Evolutionary conservation across 805 yeast genomes (phyloP), one percentile per base, ranked within the genome.

Genomic region (Spathaspora passalidarum): DNA sequence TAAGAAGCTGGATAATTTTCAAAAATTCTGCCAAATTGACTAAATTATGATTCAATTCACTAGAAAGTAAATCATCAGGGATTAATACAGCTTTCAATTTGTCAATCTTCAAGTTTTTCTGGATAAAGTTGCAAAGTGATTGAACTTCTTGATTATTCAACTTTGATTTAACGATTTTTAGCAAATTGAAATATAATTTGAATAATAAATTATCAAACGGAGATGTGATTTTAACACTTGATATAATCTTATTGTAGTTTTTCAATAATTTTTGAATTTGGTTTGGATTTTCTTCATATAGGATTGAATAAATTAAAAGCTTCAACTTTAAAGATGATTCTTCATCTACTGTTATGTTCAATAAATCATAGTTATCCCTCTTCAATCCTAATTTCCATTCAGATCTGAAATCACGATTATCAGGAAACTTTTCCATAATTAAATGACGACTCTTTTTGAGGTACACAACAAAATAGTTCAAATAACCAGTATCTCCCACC

Each of bases 361-460:
- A 21, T 21, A 19, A 36, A 25, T 42, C 47, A 2, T 64, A 66
- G n/a, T 66, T 60, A 2, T 54, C 46, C n/a, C 49, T 57, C 34
- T 23, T 21, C 20, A 40, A 58, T 11, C 78, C 81, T 54, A 75
- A 63, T 44, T 78, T 76, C 79, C 82, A 81, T 41, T 82, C 66
- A 9, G 79, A 74, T 5, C 61, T 65, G 45, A 67, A 61, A 55
- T 87, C 94, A 45, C 92, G 72, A 52, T 83, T 84, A 57, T 87
- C 92, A 2, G 39, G 11, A 1, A 48, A 42, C 4, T 47, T 41
- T 14, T 23, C 25, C 5, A 41, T 43, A 20, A 61, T 43, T 5
- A 45, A 47, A n/a, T 46, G 40, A 9, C 50, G 54, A 16, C 45
- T 47, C 10, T 44, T 53, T 19, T 48, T 47, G 8, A 66, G 32